Base-by-base conservation (phyloP, 306 rosid species). In the Rubus idaeus region DNA sequence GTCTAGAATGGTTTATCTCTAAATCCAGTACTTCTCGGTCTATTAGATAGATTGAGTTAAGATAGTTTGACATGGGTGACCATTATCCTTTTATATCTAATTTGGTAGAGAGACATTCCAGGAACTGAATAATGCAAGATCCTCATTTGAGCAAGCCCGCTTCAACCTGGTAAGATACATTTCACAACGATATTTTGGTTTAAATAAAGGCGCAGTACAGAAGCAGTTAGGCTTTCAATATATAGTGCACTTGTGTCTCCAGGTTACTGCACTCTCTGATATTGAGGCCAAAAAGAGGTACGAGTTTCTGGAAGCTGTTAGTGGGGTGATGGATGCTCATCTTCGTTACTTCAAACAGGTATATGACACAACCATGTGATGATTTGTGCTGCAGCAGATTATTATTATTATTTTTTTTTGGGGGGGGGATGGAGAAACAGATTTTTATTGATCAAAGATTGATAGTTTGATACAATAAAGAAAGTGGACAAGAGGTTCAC, bases 261-360 rank as follows among this genome's bases (percentile, higher is more conserved):
- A 90, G 95, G 89, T 88, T 50, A 78, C 84, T 50, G 88, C 89
- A 60, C 91, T 92, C 55, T 88, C 87, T 51, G 84, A 84, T 70
- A 75, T 92, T 56, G 97, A 92, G 84, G 82, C 87, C 75, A 90
- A 82, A 79, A 92, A 84, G 87, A 87, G 85, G 77, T 90, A 81
- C 81, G 93, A 92, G 75, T 90, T 92, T 87, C 78, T 87, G 71
- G 96, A 90, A 86, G 84, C 92, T 71, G 83, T 92, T 52, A 78
- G 90, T 62, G 93, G 91, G 74, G 77, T 88, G 77, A 88, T 92
- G 97, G 93, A 92, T 77, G 91, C 96, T 73, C 97, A 90, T 87
- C 93, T 88, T 78, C 89, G 88, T 79, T 90, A 88, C 85, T 92
- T 90, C 87, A 91, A 90, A 84, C 96, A 90, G 96, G 97, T 90